Evolutionary conservation across 768 basidiomycete species (phyloP), one percentile per base, ranked within the genome.

Genomic region (Lyophyllum shimeji): DNA sequence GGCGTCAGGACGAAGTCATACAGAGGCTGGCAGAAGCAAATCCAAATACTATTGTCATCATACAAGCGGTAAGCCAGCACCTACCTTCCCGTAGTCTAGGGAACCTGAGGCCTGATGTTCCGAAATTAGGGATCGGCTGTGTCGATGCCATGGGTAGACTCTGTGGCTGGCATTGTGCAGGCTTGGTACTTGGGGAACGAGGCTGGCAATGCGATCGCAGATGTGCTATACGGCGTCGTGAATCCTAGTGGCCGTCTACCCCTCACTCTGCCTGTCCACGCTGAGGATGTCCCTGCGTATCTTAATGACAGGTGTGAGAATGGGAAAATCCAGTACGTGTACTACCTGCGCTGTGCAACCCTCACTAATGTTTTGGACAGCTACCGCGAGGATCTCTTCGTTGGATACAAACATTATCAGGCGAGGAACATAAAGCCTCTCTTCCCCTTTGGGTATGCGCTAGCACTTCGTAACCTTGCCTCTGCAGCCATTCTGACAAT

Each of bases 321-420:
- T 59, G 84, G 83, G 9, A 72, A 77, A 54, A 77, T 80, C n/a
- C 69, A 76, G 72, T 76, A 40, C 15, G 50, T 54, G 71, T 64
- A 11, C 5, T n/a, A n/a, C 15, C 8, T 54, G 37, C 12, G 7
- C 40, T 13, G 11, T 4, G 33, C 46, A n/a, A 20, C 18, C 39
- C 21, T 47, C 52, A 49, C 33, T 44, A 8, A 40, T 37, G 1
- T 37, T 12, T n/a, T 37, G 29, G 21, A 25, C 52, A 76, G 74
- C 54, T 85, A 84, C 63, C 76, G 79, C 7, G 84, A 86, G 68
- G 84, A 85, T 64, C 63, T 86, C 4, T 85, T 82, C 60, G 84
- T 87, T 18, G 86, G 86, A n/a, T 87, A 87, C 65, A 88, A 86
- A 63, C 77, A 84, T 61, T 86, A 86, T 62, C 79, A 84, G 50